Base-by-base conservation (phyloP, 2,329 filamentous ascomycete species). In the Cytospora schulzeri region DNA sequence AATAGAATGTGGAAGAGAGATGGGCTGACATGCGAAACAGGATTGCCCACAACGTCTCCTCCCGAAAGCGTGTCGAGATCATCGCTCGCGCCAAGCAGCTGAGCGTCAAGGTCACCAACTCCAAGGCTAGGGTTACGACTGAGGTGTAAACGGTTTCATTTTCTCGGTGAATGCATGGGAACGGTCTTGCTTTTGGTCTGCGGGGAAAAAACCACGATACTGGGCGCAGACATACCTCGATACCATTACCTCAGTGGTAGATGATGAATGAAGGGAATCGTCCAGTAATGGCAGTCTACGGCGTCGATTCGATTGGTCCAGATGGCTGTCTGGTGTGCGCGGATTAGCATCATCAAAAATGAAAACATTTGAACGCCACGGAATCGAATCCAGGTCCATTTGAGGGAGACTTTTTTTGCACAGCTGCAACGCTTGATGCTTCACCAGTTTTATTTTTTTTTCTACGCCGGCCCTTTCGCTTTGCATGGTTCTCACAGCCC, bases 51-150 rank as follows among this genome's bases (percentile, higher is more conserved):
- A 91, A 92, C 81, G 95, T 99, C 81, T 99, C 95, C 70, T 96
- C 95, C 79, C 88, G 94, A 83, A 99, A 99, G 92, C 89, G 95
- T 83, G 90, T 99, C 82, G 93, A 97, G 78, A 99, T 99, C 83
- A 89, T 99, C 77, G 87, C 92, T 78, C 91, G 94, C 81, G 95
- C 95, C 72, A 98, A 98, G 91, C 90, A 96, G 83, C 85, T 99
- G 78, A 92, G 93, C 79, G 95, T 99, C 81, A 99, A 99, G 91
- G 94, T 99, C 81, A 99, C 95, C 80, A 99, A 99, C 88, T 83
- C 92, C 83, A 97, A 97, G 91, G 95, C 93, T 79, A 96, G 94
- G 88, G 91, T 99, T 81, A 97, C 94, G 76, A 97, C 93, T 75
- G 95, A 99, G 89, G 85, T 89, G 77, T 91, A 88, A 87, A 77